Evolutionary conservation across 1,139 yeast genomes (phyloP), one percentile per base, ranked within the genome.

Genomic region (Sugiyamaella xylanicola): DNA sequence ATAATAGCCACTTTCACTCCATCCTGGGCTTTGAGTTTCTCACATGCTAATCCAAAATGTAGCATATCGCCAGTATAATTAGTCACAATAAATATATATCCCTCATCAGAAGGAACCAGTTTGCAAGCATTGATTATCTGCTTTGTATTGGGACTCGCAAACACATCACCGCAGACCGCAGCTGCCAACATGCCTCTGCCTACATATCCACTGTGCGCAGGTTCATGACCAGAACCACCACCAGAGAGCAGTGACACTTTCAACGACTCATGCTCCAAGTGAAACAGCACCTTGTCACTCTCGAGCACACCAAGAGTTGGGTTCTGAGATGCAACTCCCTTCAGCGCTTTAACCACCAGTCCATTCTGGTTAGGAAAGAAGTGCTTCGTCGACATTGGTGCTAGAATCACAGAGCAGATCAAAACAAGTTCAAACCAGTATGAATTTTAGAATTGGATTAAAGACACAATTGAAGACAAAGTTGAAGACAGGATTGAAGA

Each of bases 31-130:
- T 59, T 62, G 48, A 64, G 46, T 51, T 65, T 64, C 45, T 66
- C 70, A 35, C 61, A 55, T 2, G 70, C 82, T 63, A 82, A 72
- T 0, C 86, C 86, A 68, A 82, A 82, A 63, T 82, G 84, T 51
- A 82, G 71, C 51, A 80, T 74, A 64, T 82, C 86, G 1, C 86
- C 86, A 3, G 86, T 82, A 65, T 82, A 82, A 67, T 82, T 82
- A 57, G 83, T 82, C 45, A 81, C 81, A 19, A 82, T 72, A 43
- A 82, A 70, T 37, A 82, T 71, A 2, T 80, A 75, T 0, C 84
- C 84, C 36, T 68, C 71, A n/a, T 75, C 72, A 35, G 76, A 67
- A 4, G 59, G 60, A 5, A 62, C 58, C 7, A 62, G 71, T 36
- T 69, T 61, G 52, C 68, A 75, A 21, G 77, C 80, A 9, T 76